These are phyloP conservation scores for Hepatocystis sp. DNA, from an alignment of 169 alveolate species.

Conservation along the genomic window DNA sequence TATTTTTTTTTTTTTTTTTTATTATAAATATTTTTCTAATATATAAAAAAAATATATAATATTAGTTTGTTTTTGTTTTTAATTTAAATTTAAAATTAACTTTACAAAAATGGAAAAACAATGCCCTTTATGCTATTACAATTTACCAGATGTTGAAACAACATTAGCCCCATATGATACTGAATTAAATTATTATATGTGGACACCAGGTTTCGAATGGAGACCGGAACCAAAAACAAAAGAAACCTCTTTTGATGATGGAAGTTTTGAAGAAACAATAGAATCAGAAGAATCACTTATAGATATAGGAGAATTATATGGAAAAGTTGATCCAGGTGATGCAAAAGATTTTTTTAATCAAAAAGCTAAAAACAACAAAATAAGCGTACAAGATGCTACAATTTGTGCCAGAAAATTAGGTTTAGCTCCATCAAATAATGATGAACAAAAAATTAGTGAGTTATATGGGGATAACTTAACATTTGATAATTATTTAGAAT, in stretches of 20 bases:
- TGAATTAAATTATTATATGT: constrained; percentile 81
- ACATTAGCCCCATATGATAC: constrained; percentile 82
- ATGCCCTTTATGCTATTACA: constrained; percentile 81
- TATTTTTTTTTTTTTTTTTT: no score
- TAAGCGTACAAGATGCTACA: constrained; percentile 42
- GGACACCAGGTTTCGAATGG: constrained; percentile 87
- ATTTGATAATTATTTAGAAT: constrained; percentile 78
- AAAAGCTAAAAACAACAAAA: constrained; percentile 73
- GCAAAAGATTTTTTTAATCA: constrained; percentile 75
- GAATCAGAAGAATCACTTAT: constrained; percentile 73
- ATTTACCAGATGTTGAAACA: constrained; percentile 80
- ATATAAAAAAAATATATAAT: no score
- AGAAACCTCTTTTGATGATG: constrained; percentile 49
- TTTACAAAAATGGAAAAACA: constrained; percentile 76
- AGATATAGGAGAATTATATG: constrained; percentile 78
- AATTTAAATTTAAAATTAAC: constrained; percentile 1
- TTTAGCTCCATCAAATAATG: constrained; percentile 82
- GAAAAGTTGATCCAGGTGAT: constrained; percentile 79
- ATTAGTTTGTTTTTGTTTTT: background rate
- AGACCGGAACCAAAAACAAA: constrained; percentile 78
- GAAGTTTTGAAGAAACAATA: constrained; percentile 37
- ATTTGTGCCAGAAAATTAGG: constrained; percentile 77
- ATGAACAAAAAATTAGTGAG: constrained; percentile 73
- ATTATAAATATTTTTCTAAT: no score
- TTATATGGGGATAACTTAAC: constrained; percentile 77